A percentile compares a stretch with the other conserved stretches of the same genome.
phyloP scores from a whole-genome alignment of 352 stramenopile genomes.

The Pythium rishiriense region DNA sequence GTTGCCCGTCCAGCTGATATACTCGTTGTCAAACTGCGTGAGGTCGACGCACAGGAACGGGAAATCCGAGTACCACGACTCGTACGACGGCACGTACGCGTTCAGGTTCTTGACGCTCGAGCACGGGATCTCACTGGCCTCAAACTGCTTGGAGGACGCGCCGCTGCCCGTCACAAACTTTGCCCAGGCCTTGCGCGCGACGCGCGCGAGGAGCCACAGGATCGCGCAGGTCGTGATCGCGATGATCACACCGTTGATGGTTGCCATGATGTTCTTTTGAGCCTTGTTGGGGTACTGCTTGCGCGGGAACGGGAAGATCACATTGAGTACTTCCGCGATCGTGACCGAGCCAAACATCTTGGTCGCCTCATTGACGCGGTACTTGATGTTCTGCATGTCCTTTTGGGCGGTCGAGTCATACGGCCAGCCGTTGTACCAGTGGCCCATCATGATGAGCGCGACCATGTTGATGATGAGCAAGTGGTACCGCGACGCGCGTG shows the following conservation, averaged over 20 bases:
- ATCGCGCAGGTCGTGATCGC: slow-evolving; percentile 12
- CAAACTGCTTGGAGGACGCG: slow-evolving; percentile 15
- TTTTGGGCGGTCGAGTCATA: slow-evolving; percentile 50
- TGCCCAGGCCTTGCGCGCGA: slow-evolving; percentile 18
- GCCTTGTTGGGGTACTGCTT: slow-evolving; percentile 37
- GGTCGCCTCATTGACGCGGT: slow-evolving; percentile 29
- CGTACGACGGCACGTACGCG: slow-evolving; percentile 61
- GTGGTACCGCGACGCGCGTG: slow-evolving; percentile 62
- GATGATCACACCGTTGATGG: slow-evolving; percentile 41
- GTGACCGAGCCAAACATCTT: slow-evolving; percentile 26
- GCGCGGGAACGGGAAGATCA: slow-evolving; percentile 57
- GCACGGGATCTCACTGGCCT: slow-evolving; percentile 43
- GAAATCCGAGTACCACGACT: slow-evolving; percentile 74
- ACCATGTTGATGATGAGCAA: slow-evolving; percentile 62
- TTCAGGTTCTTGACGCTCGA: slow-evolving; percentile 51
- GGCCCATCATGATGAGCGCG: slow-evolving; percentile 73
- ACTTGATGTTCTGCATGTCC: slow-evolving; percentile 31
- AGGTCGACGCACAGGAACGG: slow-evolving; percentile 64
- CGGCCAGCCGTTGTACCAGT: slow-evolving; percentile 81
- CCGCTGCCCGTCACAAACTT: slow-evolving; percentile 18
- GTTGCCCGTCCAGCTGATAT: slow-evolving; percentile 59
- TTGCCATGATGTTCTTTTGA: slow-evolving; percentile 45
- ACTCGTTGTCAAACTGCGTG: slow-evolving; percentile 48
- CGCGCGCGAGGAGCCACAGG: slow-evolving; percentile 11
- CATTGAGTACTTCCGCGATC: slow-evolving; percentile 38